A percentile compares a stretch with the other conserved stretches of the same genome.
Evolutionary conservation across 2,329 filamentous ascomycete genomes (phyloP).

Genomic region (Epicoccum sorghinum): DNA sequence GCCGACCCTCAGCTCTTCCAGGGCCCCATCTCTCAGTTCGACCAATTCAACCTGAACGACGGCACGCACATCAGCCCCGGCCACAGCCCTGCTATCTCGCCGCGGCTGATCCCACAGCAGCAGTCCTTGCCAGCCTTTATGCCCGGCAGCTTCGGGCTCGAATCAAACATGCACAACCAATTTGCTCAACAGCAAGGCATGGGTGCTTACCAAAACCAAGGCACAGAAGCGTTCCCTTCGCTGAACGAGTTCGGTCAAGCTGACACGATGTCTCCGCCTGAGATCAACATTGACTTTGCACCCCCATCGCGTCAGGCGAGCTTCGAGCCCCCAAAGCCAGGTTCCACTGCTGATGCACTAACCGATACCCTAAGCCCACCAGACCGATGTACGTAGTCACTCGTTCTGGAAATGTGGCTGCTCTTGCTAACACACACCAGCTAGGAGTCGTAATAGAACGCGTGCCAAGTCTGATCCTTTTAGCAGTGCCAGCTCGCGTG

Average conservation of each 20-base stretch:
- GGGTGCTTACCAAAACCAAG: conserved; percentile 58
- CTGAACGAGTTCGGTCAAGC: conserved; percentile 70
- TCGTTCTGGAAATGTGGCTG: background rate
- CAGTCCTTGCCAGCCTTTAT: conserved; percentile 57
- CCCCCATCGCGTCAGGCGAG: conserved; percentile 71
- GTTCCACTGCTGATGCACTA: conserved; percentile 69
- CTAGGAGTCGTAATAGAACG: conserved; percentile 61
- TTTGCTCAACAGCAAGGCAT: conserved; percentile 55
- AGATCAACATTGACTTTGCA: conserved; percentile 93
- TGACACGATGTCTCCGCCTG: conserved; percentile 84
- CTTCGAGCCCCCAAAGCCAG: conserved; percentile 70
- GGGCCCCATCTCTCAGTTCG: conserved; percentile 73
- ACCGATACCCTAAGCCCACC: conserved; percentile 71
- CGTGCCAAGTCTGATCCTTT: conserved; percentile 67
- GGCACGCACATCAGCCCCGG: conserved; percentile 62
- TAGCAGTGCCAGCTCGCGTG: conserved; percentile 55
- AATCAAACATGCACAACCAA: conserved; percentile 54
- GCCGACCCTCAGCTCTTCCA: conserved; percentile 76
- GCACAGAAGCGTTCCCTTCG: conserved; percentile 57
- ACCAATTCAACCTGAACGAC: conserved; percentile 73
- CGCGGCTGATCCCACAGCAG: conserved; percentile 72
- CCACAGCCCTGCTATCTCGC: conserved; percentile 74
- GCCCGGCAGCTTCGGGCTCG: conserved; percentile 55
- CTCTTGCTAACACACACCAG: conserved; percentile 42
- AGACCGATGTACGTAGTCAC: conserved; percentile 60